A percentile compares a stretch with the other conserved stretches of the same genome.
These are phyloP conservation scores for Fusarium odoratissimum DNA, from an alignment of 2,329 filamentous ascomycete species.

Conservation along the genomic window DNA sequence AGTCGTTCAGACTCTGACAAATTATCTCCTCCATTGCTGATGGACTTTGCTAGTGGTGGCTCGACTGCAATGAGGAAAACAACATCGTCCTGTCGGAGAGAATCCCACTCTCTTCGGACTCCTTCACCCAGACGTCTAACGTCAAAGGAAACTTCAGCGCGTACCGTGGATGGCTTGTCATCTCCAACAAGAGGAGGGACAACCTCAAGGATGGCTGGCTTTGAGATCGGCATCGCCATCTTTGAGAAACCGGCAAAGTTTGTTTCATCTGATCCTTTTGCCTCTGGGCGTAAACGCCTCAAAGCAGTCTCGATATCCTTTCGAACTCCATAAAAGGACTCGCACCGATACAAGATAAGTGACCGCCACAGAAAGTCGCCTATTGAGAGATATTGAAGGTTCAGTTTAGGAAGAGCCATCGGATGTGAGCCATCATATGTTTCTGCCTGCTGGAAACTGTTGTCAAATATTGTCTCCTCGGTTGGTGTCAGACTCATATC, in stretches of 20 bases:
- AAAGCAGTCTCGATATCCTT: constrained; percentile 89
- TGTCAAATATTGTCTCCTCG: constrained; percentile 83
- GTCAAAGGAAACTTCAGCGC: constrained; percentile 87
- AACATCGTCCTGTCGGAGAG: constrained; percentile 85
- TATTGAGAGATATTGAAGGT: constrained; percentile 93
- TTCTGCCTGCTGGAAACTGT: constrained; percentile 82
- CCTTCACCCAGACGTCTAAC: constrained; percentile 81
- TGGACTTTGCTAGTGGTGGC: constrained; percentile 63
- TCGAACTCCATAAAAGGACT: constrained; percentile 93
- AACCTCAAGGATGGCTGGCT: constrained; percentile 88
- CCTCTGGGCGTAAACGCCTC: constrained; percentile 79
- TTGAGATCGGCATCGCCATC: constrained; percentile 90
- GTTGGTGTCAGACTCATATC: constrained; percentile 84
- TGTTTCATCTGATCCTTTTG: constrained; percentile 71
- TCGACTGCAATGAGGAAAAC: constrained; percentile 87
- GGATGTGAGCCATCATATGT: constrained; percentile 88
- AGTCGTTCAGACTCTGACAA: constrained; percentile 67
- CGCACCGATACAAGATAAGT: constrained; percentile 86
- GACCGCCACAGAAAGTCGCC: constrained; percentile 98
- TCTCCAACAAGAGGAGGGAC: constrained; percentile 86
- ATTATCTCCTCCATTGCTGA: constrained; percentile 63
- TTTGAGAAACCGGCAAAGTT: constrained; percentile 86
- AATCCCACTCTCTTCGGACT: constrained; percentile 89
- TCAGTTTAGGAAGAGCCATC: constrained; percentile 91
- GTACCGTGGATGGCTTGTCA: constrained; percentile 82